A percentile compares a stretch with the other conserved stretches of the same genome.
These are phyloP conservation scores for Endogone sp. DNA, from an alignment of 192 early-diverging fungal species.

Conservation along the genomic window DNA sequence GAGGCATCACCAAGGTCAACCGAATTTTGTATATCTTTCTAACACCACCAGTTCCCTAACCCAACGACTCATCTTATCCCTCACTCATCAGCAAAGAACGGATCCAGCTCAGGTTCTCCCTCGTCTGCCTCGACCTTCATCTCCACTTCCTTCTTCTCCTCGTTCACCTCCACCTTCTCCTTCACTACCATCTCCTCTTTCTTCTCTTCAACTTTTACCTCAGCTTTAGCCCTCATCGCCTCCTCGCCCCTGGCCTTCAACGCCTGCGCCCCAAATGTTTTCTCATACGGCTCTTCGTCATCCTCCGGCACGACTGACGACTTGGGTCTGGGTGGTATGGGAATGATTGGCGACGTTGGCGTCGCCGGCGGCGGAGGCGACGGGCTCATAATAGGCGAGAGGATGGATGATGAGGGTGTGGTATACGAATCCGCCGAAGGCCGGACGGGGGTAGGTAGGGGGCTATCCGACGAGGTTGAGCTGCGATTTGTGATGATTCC, in stretches of 20 bases:
- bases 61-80: neutral
- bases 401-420: neutral
- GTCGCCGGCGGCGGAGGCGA: neutral
- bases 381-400: neutral
- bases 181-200: neutral
- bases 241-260: neutral
- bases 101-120: constrained; percentile 18
- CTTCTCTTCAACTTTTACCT: neutral
- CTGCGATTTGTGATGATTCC: neutral
- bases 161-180: neutral
- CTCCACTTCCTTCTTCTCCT: neutral
- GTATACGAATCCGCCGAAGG: neutral
- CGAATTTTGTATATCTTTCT: too few relatives aligned
- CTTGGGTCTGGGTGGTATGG: neutral
- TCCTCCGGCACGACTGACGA: neutral
- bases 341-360: neutral
- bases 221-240: neutral
- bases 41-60: too few relatives aligned
- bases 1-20: too few relatives aligned
- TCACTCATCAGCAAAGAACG: constrained; percentile 28
- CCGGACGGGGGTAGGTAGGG: neutral
- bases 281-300: neutral
- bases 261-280: neutral
- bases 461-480: neutral
- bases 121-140: neutral